Base-by-base conservation (phyloP, 306 rosid species). In the Cicer cuneatum region DNA sequence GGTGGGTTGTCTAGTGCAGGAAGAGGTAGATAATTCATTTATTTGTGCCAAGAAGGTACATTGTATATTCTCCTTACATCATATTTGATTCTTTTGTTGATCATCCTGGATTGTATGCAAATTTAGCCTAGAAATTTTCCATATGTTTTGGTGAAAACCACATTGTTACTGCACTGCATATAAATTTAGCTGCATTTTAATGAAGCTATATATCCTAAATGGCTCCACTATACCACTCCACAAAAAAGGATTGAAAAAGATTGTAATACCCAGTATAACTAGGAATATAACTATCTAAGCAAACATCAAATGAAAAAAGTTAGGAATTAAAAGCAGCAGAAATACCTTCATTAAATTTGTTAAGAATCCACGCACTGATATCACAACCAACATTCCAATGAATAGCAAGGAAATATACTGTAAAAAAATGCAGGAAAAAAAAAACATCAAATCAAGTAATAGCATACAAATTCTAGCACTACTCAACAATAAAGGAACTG, bases 301-400 rank as follows among this genome's bases (percentile, higher is more conserved):
- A 53, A 70, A 64, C 59, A 52, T 60, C 66, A 64, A 54, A 56
- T 15, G 4, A 73, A 56, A 76, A 79, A 47, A 29, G 61, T 56
- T 14, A 46, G 77, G 41, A 71, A 66, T 12, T n/a, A 37, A 78
- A 78, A 76, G 72, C 19, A 18, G 73, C 56, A 13, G 72, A 77
- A 53, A 72, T 90, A 94, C 99, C 99, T 94, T 94, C 99, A 92
- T 94, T 49, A 94, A 87, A 86, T 94, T 94, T 77, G 97, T 88
- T 83, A 94, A 79, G 86, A 94, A 94, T 64, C 99, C 99, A 57
- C 96, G 96, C 65, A 94, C 95, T 11, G 99, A 94, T 82, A 90
- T 92, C 45, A 87, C 99, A 35, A 94, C 82, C 92, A 94, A 78
- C 90, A 94, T 84, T 84, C 99, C 97, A 0, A 94, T 94, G 87